Evolutionary conservation across 495 filamentous ascomycete species (phyloP), one percentile per base, ranked within the genome.

Genomic region (Margaritispora aquatica): DNA sequence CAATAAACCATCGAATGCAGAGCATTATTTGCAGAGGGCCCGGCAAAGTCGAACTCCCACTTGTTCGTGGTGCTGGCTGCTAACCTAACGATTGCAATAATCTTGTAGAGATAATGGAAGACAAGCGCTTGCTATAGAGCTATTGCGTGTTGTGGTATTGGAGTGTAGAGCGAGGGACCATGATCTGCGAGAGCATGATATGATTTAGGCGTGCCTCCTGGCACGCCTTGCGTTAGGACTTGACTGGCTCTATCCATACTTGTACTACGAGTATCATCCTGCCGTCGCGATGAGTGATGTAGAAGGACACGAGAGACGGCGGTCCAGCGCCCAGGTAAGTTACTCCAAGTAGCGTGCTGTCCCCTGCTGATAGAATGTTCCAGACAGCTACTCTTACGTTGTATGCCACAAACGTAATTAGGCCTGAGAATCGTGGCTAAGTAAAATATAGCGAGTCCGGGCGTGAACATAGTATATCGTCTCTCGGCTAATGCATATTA

Each of bases 291-390:
- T 61, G 51, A n/a, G 44, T 57, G 47, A 53, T 58, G 52, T 38
- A 27, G 54, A 58, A 55, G 48, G 47, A 58, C 50, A 59, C 24
- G 48, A 60, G 22, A 50, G 56, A 54, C 26, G 24, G 51, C 36
- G 15, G 49, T 13, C 26, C 50, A n/a, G 29, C 29, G 29, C 29
- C 13, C 29, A 34, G 5, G 29, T 13, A 34, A 13, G 29, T 13
- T n/a, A n/a, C n/a, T n/a, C 29, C 7, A 34, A n/a, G 10, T 3
- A 44, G 38, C 38, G 38, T 44, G 17, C 17, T 44, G 38, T n/a
- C 38, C 36, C 54, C 44, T 58, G 58, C 38, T 13, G 27, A 54
- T 61, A 17, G 54, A 65, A 47, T 34, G 51, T 65, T 65, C 54
- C 44, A 61, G 54, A 65, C 55, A 44, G 58, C 26, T 60, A 8